Evolutionary conservation across 2,329 filamentous ascomycete species (phyloP).

Genomic region (Fusarium subtropicale): DNA sequence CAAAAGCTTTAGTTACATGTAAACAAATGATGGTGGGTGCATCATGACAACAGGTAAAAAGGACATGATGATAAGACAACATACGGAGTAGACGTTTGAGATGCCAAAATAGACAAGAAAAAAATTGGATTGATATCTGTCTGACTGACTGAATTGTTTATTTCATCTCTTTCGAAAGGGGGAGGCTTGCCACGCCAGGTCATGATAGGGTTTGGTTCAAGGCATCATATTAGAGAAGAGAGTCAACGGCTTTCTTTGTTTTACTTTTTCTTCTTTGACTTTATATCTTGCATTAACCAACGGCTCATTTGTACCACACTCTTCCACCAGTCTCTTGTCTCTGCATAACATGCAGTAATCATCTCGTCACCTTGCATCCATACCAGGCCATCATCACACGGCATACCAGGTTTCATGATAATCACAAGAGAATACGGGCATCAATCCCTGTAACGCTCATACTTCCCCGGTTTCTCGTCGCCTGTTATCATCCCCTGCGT

Average conservation of each 20-base stretch:
- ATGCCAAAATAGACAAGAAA: not conserved
- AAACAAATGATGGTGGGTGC: constrained; percentile 41
- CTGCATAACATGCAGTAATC: not conserved
- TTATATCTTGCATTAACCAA: too few relatives aligned
- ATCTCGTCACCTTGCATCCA: constrained; percentile 11
- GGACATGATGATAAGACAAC: not conserved
- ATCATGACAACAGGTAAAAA: constrained; percentile 38
- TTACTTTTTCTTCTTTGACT: not conserved
- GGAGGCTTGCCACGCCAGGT: not conserved
- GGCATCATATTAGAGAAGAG: not conserved
- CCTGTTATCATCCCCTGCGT: constrained; percentile 38
- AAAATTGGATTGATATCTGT: not conserved
- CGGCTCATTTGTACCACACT: not conserved
- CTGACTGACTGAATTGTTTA: not conserved
- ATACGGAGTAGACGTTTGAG: not conserved
- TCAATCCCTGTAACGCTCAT: constrained; percentile 15
- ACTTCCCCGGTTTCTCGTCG: constrained; percentile 35
- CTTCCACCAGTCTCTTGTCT: not conserved
- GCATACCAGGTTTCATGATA: constrained; percentile 2
- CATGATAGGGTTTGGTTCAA: not conserved
- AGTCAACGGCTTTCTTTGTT: not conserved
- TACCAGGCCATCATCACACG: constrained; percentile 18
- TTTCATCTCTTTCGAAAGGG: not conserved
- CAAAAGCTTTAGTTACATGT: constrained; percentile 43
- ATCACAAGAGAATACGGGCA: not conserved